Percentiles rank a stretch among this genome's conserved stretches.
phyloP scores from a whole-genome alignment of 2,329 filamentous ascomycete genomes.

The Arthrobotrys pseudoclavata region DNA sequence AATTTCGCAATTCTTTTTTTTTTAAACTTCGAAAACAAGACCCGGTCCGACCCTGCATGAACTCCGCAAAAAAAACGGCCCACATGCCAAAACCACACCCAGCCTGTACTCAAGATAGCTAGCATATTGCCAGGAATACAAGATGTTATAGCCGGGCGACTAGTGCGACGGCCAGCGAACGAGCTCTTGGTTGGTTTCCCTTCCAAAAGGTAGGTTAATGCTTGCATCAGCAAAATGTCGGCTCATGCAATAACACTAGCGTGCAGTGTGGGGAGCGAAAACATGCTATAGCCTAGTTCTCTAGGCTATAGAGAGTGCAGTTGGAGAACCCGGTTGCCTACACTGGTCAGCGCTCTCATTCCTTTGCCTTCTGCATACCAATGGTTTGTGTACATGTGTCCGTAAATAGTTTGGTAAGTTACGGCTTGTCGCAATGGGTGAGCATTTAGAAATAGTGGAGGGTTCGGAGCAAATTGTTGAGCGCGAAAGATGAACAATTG shows the following conservation, averaged over 20 bases:
- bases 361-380: slow-evolving; percentile 45
- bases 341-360: slow-evolving; percentile 37
- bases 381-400: slow-evolving; percentile 54
- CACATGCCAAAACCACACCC: slow-evolving; percentile 25
- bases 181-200: slow-evolving; percentile 32
- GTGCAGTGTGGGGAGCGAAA: slow-evolving; percentile 40
- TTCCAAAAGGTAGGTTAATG: slow-evolving; percentile 40
- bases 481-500: slow-evolving; percentile 9
- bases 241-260: slow-evolving; percentile 36
- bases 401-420: slow-evolving; percentile 44
- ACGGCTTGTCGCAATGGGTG: slow-evolving; percentile 33
- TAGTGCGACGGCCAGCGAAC: slow-evolving; percentile 37
- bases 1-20: slow-evolving; percentile 9
- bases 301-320: slow-evolving; percentile 24
- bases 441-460: slow-evolving; percentile 19
- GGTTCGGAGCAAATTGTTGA: slow-evolving; percentile 36
- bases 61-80: slow-evolving; percentile 33
- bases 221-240: slow-evolving; percentile 28
- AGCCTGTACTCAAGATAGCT: slow-evolving; percentile 19
- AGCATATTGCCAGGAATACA: slow-evolving; percentile 19
- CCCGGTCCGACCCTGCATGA: slow-evolving; percentile 53
- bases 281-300: slow-evolving; percentile 17
- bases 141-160: slow-evolving; percentile 50
- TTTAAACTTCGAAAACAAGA: slow-evolving; percentile 37
- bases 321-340: slow-evolving; percentile 39